These are phyloP conservation scores for Fistulinella staudtii DNA, from an alignment of 1,284 basidiomycete genomes.

Conservation along the genomic window DNA sequence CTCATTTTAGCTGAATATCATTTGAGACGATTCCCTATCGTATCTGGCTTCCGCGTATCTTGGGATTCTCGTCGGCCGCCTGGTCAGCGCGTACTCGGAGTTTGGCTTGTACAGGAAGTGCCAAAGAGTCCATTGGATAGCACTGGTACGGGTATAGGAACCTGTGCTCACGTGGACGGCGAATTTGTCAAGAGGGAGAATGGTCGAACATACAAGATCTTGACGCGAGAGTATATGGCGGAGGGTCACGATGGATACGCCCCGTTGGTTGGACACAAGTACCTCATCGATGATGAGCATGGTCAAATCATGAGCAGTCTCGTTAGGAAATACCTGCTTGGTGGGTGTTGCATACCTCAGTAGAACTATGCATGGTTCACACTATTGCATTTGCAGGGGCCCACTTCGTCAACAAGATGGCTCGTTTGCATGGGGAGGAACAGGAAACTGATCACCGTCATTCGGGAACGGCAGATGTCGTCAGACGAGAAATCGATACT, in stretches of 20 bases:
- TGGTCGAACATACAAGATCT: slow-evolving; percentile 67
- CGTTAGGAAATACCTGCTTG: slow-evolving; percentile 83
- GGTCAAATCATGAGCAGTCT: slow-evolving; percentile 80
- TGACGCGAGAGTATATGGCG: slow-evolving; percentile 75
- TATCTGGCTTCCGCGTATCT: slow-evolving; percentile 78
- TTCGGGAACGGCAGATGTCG: slow-evolving; percentile 39
- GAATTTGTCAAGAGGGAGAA: slow-evolving; percentile 52
- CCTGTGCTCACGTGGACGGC: slow-evolving; percentile 42
- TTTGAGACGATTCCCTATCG: slow-evolving; percentile 78
- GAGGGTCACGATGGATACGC: slow-evolving; percentile 80
- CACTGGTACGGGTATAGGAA: slow-evolving; percentile 34
- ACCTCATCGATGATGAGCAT: slow-evolving; percentile 81
- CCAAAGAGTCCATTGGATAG: slow-evolving; percentile 38
- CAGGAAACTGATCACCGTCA: slow-evolving; percentile 33
- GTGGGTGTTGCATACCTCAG: slow-evolving; percentile 39
- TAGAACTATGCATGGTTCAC: neutral
- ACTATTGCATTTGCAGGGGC: slow-evolving; percentile 42
- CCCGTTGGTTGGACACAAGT: slow-evolving; percentile 61
- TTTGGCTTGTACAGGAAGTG: slow-evolving; percentile 59
- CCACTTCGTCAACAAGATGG: slow-evolving; percentile 62
- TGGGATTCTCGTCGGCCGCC: slow-evolving; percentile 81
- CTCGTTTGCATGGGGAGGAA: slow-evolving; percentile 35
- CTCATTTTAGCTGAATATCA: neutral
- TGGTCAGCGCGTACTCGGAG: slow-evolving; percentile 65
- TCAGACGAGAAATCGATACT: slow-evolving; percentile 41